phyloP scores from a whole-genome alignment of 768 basidiomycete species.

The Mycena rebaudengoi region DNA sequence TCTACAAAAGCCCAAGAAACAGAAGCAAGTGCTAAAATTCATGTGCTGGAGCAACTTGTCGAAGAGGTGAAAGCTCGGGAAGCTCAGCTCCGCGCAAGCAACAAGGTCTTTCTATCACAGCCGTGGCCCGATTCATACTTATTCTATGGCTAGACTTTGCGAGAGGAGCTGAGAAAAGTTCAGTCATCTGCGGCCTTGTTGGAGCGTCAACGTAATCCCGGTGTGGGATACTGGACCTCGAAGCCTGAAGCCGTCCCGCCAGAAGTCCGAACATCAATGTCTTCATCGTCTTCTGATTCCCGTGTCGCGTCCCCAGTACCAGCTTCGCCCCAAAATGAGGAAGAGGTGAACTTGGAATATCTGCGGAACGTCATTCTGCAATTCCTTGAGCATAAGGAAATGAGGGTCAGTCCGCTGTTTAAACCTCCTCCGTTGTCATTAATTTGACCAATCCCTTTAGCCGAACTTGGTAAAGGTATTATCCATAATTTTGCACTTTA shows the following conservation, averaged over 20 bases:
- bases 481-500: slow-evolving; percentile 92
- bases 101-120: slow-evolving; percentile 71
- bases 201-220: slow-evolving; percentile 85
- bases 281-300: slow-evolving; percentile 43
- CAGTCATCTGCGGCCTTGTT: slow-evolving; percentile 92
- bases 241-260: slow-evolving; percentile 52
- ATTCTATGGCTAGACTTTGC: slow-evolving; percentile 65
- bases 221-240: slow-evolving; percentile 90
- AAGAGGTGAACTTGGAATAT: slow-evolving; percentile 96
- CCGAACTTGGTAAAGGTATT: slow-evolving; percentile 91
- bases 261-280: slow-evolving; percentile 47
- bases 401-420: slow-evolving; percentile 72
- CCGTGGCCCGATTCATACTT: background rate
- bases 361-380: slow-evolving; percentile 95
- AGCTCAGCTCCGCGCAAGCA: slow-evolving; percentile 72
- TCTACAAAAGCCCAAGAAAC: slow-evolving; percentile 47
- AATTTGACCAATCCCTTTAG: slow-evolving; percentile 44
- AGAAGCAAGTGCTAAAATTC: slow-evolving; percentile 58
- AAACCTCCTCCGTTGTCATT: background rate
- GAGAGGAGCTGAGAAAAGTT: slow-evolving; percentile 95
- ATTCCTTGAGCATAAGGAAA: slow-evolving; percentile 98
- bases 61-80: slow-evolving; percentile 81
- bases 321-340: slow-evolving; percentile 65
- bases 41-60: slow-evolving; percentile 67
- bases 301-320: slow-evolving; percentile 45